These are phyloP conservation scores for Sarcomyxa edulis DNA, from an alignment of 768 basidiomycete genomes.

Conservation along the genomic window DNA sequence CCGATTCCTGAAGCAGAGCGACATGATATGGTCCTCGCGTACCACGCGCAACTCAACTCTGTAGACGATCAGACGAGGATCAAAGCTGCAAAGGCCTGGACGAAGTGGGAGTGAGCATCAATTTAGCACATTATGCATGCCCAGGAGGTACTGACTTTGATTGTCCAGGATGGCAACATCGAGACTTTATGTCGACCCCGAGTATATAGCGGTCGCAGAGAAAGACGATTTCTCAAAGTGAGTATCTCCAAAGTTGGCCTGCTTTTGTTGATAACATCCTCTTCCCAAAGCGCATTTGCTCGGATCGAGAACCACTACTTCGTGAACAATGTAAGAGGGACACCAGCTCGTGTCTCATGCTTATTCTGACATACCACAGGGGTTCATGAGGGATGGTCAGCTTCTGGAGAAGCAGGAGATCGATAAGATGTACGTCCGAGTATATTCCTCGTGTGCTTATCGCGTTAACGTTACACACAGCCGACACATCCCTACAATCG, in stretches of 20 bases:
- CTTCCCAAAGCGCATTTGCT: slow-evolving; percentile 66
- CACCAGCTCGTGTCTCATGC: background rate
- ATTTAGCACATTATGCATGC: no score
- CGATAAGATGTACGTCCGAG: slow-evolving; percentile 87
- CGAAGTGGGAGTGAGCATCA: slow-evolving; percentile 87
- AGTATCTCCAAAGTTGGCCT: slow-evolving; percentile 19
- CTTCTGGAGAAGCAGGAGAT: slow-evolving; percentile 79
- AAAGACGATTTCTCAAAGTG: slow-evolving; percentile 75
- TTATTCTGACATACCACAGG: slow-evolving; percentile 31
- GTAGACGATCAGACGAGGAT: slow-evolving; percentile 60
- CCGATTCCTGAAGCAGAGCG: slow-evolving; percentile 79
- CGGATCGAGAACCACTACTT: slow-evolving; percentile 92
- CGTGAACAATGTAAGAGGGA: slow-evolving; percentile 60
- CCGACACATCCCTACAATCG: slow-evolving; percentile 79
- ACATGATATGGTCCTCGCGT: slow-evolving; percentile 78
- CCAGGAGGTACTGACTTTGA: no score
- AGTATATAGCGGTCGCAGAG: slow-evolving; percentile 61
- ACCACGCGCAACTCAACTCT: slow-evolving; percentile 74
- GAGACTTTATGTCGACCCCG: slow-evolving; percentile 64
- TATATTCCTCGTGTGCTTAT: no score
- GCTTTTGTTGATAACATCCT: background rate
- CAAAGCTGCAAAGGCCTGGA: slow-evolving; percentile 78
- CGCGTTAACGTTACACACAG: slow-evolving; percentile 27
- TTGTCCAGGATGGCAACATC: slow-evolving; percentile 76
- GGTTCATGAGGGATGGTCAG: slow-evolving; percentile 87